Evolutionary conservation across 1,139 yeast genomes (phyloP), one percentile per base, ranked within the genome.

Genomic region (Geotrichum restrictum): DNA sequence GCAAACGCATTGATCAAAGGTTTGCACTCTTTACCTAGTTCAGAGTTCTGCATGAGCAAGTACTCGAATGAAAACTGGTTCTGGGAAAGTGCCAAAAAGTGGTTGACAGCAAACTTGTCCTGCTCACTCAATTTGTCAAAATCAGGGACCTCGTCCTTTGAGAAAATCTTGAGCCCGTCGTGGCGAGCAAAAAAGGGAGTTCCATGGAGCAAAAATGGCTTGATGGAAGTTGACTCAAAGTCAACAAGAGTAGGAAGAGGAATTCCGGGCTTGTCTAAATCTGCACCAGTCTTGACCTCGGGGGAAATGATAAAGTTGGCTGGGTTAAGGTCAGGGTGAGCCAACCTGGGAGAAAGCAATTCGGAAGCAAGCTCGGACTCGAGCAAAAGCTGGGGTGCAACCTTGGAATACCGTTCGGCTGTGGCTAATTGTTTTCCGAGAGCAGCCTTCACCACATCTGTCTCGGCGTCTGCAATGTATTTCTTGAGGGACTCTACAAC

Each of bases 11-110:
- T 87, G 61, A 91, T 81, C 59, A 89, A 76, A 16, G 53, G 38
- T 36, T 51, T 48, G 24, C 38, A 21, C 21, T 50, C 44, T 11
- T 22, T 18, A 27, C 51, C 54, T 5, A 45, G 45, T 62, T 79
- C 83, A 57, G 80, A 74, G 50, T 77, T 76, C 50, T 79, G 78
- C 65, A 86, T 87, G 62, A 91, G 75, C 41, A 83, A 79, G 58
- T 78, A 70, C 69, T 91, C 98, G 91, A 95, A 93, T 54, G 86
- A 72, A 61, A 86, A 83, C 70, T 91, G 96, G 67, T 89, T 88
- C 75, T 96, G 84, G 6, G 98, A 89, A 69, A 91, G 83, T 61
- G 82, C 83, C 66, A 85, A 83, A 83, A 89, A 87, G 70, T 85
- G 89, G 64, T 83, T 83, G 63, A 86, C 87, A 65, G 89, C 91